Conservation (phyloP, 1,284 basidiomycete species). For the Grifola frondosa region DNA sequence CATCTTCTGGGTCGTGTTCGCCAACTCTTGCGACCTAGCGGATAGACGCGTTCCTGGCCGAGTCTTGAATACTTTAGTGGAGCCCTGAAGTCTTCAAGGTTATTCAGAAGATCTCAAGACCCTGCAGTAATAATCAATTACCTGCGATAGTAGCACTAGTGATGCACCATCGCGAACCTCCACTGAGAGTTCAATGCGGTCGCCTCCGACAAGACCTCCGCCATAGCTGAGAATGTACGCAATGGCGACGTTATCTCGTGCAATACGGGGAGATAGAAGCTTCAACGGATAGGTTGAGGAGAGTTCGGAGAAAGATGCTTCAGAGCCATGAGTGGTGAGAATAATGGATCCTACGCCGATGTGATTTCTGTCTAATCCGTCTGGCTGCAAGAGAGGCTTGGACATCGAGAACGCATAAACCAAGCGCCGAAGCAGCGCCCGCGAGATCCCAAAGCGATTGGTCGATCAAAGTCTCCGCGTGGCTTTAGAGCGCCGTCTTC, state of each 20-base stretch:
- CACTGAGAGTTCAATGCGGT: conserved; percentile 66
- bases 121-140: conserved; percentile 34
- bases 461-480: too few species aligned
- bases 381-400: too few species aligned
- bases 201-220: conserved; percentile 91
- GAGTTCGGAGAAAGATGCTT: conserved; percentile 72
- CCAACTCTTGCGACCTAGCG: conserved; percentile 15
- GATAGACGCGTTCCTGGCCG: conserved; percentile 46
- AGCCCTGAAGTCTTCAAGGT: conserved; percentile 56
- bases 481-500: too few species aligned
- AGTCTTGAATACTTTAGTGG: conserved; percentile 89
- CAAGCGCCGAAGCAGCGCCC: too few species aligned
- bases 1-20: conserved; percentile 48
- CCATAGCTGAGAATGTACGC: conserved; percentile 90
- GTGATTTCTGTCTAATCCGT: too few species aligned
- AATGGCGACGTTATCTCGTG: conserved; percentile 54
- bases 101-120: conserved; percentile 5
- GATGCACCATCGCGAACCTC: conserved; percentile 56
- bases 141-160: conserved; percentile 81
- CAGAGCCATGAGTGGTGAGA: conserved; percentile 50
- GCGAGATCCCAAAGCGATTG: too few species aligned
- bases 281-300: conserved; percentile 90
- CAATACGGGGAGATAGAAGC: conserved; percentile 71
- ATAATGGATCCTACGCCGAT: too few species aligned
- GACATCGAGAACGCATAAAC: too few species aligned